These are phyloP conservation scores for Venturia aucupariae DNA, from an alignment of 2,329 filamentous ascomycete species.

Conservation along the genomic window DNA sequence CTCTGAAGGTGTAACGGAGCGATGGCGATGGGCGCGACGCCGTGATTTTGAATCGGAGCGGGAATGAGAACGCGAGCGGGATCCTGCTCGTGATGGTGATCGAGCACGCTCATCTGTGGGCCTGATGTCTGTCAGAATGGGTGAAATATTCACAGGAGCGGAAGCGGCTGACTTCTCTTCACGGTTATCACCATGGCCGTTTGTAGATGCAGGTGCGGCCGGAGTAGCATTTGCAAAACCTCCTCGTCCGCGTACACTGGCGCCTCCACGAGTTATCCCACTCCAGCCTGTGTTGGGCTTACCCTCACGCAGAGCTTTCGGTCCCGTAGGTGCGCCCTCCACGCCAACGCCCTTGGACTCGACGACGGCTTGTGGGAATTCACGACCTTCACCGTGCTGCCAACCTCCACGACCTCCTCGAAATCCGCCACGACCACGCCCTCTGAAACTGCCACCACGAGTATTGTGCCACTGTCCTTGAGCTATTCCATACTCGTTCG, in stretches of 20 bases:
- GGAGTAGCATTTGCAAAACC: slow-evolving; percentile 19
- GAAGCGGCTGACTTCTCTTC: background rate
- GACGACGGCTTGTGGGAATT: background rate
- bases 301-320: slow-evolving; percentile 88
- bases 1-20: slow-evolving; percentile 26
- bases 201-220: slow-evolving; percentile 11
- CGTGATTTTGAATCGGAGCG: slow-evolving; percentile 32
- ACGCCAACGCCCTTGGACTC: slow-evolving; percentile 45
- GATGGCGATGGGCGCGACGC: slow-evolving; percentile 30
- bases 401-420: slow-evolving; percentile 25
- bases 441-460: slow-evolving; percentile 13
- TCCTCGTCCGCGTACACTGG: background rate
- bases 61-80: slow-evolving; percentile 21
- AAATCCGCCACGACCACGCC: slow-evolving; percentile 15
- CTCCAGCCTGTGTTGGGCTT: slow-evolving; percentile 71
- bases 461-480: background rate
- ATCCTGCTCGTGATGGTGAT: background rate
- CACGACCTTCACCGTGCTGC: slow-evolving; percentile 38
- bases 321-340: slow-evolving; percentile 73
- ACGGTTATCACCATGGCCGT: background rate
- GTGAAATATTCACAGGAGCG: background rate
- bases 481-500: background rate
- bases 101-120: background rate
- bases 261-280: slow-evolving; percentile 35
- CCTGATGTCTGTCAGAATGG: background rate